Percentiles rank a stretch among this genome's conserved stretches.
phyloP scores from a whole-genome alignment of 2,329 filamentous ascomycete species.

The Alternaria angustiovoidea region DNA sequence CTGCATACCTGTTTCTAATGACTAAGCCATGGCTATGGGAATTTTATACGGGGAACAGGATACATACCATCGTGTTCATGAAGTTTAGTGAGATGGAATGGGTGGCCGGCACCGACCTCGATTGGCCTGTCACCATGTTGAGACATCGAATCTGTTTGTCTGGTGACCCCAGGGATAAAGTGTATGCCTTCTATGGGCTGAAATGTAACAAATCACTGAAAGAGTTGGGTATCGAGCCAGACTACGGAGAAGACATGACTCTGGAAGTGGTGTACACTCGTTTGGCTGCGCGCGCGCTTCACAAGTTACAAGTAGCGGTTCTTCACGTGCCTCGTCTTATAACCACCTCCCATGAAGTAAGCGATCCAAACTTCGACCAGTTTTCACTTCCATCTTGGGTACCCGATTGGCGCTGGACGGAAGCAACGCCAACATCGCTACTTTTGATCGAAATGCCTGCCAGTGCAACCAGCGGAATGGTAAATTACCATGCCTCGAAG shows the following conservation, averaged over 20 bases:
- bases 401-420: background rate
- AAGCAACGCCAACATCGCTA: background rate
- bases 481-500: background rate
- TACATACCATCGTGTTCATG: background rate
- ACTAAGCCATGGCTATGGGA: background rate
- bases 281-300: background rate
- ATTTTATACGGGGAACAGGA: background rate
- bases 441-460: too few species aligned
- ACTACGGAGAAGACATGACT: background rate
- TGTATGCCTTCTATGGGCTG: background rate
- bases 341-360: background rate
- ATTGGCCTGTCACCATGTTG: background rate
- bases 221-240: background rate
- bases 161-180: background rate
- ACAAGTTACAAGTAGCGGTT: background rate
- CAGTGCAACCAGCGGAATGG: accelerated
- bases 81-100: background rate
- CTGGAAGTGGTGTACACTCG: background rate
- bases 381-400: background rate
- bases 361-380: background rate
- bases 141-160: background rate
- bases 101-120: background rate
- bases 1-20: background rate
- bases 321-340: background rate
- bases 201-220: background rate